These are phyloP conservation scores for Platismatia glauca DNA, from an alignment of 495 filamentous ascomycete species.

Conservation along the genomic window DNA sequence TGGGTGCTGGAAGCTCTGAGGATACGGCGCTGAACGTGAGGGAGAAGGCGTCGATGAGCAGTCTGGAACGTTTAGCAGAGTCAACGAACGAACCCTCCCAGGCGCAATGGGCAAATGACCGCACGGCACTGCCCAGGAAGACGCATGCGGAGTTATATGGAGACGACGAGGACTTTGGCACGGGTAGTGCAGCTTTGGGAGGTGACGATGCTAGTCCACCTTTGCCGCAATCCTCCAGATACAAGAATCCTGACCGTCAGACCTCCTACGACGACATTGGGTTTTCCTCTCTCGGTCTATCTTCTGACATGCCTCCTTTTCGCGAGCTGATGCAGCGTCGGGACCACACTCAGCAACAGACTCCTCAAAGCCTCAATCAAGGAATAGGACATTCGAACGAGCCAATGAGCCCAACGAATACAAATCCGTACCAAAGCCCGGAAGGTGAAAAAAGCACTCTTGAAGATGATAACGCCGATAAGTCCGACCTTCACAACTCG, in stretches of 20 bases:
- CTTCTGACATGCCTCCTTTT: slow-evolving; percentile 57
- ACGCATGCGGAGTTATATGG: slow-evolving; percentile 80
- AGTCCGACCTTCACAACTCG: slow-evolving; percentile 45
- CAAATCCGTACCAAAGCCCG: slow-evolving; percentile 95
- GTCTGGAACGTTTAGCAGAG: slow-evolving; percentile 47
- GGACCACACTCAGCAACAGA: slow-evolving; percentile 50
- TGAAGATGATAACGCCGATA: slow-evolving; percentile 56
- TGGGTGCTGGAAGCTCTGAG: slow-evolving; percentile 69
- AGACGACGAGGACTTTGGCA: slow-evolving; percentile 46
- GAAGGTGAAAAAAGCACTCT: slow-evolving; percentile 65
- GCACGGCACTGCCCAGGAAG: slow-evolving; percentile 43
- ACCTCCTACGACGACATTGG: slow-evolving; percentile 40
- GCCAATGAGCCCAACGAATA: slow-evolving; percentile 84
- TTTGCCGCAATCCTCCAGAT: slow-evolving; percentile 34
- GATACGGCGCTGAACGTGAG: slow-evolving; percentile 44
- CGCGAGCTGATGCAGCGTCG: slow-evolving; percentile 53
- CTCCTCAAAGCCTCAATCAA: slow-evolving; percentile 44
- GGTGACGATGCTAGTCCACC: slow-evolving; percentile 68
- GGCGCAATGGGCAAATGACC: slow-evolving; percentile 46
- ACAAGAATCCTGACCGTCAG: slow-evolving; percentile 52
- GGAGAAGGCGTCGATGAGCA: slow-evolving; percentile 46
- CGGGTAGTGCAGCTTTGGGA: slow-evolving; percentile 69
- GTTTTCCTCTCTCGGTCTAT: slow-evolving; percentile 69
- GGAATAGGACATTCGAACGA: slow-evolving; percentile 43
- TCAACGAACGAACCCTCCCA: slow-evolving; percentile 32